Evolutionary conservation across 208 protist species (phyloP).

Genomic region (Trypanosoma congolense): DNA sequence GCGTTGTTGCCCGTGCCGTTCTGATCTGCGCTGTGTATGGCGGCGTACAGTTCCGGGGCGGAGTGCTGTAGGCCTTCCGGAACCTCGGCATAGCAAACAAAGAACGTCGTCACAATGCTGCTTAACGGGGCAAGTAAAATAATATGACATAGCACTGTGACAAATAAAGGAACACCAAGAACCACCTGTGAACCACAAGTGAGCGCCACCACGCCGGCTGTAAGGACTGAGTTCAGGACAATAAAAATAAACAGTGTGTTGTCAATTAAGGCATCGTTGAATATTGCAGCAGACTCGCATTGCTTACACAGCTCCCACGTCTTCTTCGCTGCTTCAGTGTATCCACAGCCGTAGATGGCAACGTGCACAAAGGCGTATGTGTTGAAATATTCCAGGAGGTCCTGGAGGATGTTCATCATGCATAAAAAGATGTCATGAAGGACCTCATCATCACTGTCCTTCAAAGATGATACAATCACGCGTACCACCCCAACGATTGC

Average conservation of each 20-base stretch:
- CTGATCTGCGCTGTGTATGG: slow-evolving; percentile 44
- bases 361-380: slow-evolving; percentile 87
- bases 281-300: slow-evolving; percentile 63
- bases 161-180: slow-evolving; percentile 26
- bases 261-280: slow-evolving; percentile 70
- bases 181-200: slow-evolving; percentile 21
- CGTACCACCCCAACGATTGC: slow-evolving; percentile 57
- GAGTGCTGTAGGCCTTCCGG: slow-evolving; percentile 57
- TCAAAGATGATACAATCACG: slow-evolving; percentile 8
- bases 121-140: slow-evolving; percentile 48
- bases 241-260: too few relatives aligned
- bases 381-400: too few relatives aligned
- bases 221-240: background rate
- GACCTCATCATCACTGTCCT: slow-evolving; percentile 29
- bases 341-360: slow-evolving; percentile 84
- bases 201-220: slow-evolving; percentile 12
- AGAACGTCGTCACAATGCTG: slow-evolving; percentile 65
- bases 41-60: slow-evolving; percentile 50
- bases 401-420: too few relatives aligned
- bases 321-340: slow-evolving; percentile 64
- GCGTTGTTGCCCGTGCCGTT: background rate
- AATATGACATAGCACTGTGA: slow-evolving; percentile 42
- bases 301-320: slow-evolving; percentile 62
- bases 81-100: slow-evolving; percentile 85
- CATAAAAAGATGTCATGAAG: slow-evolving; percentile 44